Evolutionary conservation across 2,329 filamentous ascomycete genomes (phyloP), one percentile per base, ranked within the genome.

Genomic region (Dactylellina parvicollis): DNA sequence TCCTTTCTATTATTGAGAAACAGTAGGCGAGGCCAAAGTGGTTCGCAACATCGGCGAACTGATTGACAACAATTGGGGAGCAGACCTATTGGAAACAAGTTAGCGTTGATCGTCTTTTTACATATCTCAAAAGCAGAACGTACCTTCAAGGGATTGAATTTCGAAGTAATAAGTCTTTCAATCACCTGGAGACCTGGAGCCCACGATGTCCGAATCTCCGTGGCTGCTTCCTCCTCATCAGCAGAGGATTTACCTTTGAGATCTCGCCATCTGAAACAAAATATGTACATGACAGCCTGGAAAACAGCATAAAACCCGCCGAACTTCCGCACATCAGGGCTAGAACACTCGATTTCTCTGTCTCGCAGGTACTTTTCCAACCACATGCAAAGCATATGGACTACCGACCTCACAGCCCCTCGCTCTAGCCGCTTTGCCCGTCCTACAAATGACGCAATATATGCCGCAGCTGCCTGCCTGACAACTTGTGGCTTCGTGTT

Each of bases 201-300:
- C 90, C 95, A 98, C 40, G 86, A 85, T 42, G 96, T 87, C 96
- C 91, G 76, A 90, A 88, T 1, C 88, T 85, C 16, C 88, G 81
- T 76, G 87, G 89, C 0, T 85, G 86, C 0, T 72, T 89, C 87
- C 34, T 87, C 83, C 8, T 85, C 82, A 44, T 87, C 85, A 42
- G 85, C 82, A n/a, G 84, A 80, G 50, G 82, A 81, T 1, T 86
- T 83, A 2, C 85, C 86, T 1, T 86, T 90, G 49, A 99, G 84
- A 78, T 98, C 94, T 74, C 92, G 90, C 95, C 95, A 99, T 62
- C 95, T 89, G 84, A 99, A 99, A 83, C 95, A 99, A 82, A 96
- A 97, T 70, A 96, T 94, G 82, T 97, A 97, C 22, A 97, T 86
- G 1, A 96, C 84, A 0, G 92, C 92, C 80, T 97, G 93, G n/a